Conservation (phyloP, 306 rosid genomes). For the Sicyos edulis region DNA sequence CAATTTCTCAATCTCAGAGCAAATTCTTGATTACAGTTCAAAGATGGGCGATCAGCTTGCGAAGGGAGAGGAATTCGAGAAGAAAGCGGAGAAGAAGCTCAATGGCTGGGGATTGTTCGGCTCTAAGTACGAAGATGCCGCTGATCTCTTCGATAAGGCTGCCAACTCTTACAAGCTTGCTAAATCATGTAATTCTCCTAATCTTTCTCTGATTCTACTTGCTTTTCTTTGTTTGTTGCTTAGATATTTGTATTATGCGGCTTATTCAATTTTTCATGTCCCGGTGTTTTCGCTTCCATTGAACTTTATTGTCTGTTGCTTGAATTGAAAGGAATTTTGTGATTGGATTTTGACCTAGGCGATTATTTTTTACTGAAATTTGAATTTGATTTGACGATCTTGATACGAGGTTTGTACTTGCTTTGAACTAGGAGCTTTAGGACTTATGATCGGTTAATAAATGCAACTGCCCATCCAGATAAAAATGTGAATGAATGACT, state of each 20-base stretch:
- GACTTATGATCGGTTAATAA: not conserved
- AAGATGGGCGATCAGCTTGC: slow-evolving; percentile 68
- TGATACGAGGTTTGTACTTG: not conserved
- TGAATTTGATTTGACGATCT: not conserved
- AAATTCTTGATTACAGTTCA: not conserved
- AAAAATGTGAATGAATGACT: not conserved
- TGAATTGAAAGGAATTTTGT: not conserved
- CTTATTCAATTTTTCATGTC: not conserved
- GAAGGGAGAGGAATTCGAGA: slow-evolving; percentile 65
- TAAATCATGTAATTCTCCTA: slow-evolving; percentile 52
- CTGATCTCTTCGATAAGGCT: slow-evolving; percentile 90
- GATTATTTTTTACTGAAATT: not conserved
- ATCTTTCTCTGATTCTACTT: not conserved
- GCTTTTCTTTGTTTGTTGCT: not conserved
- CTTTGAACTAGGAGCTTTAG: not conserved
- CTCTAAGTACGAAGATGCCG: slow-evolving; percentile 78
- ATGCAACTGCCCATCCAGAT: slow-evolving; percentile 6
- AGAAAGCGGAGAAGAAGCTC: slow-evolving; percentile 88
- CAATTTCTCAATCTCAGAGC: not conserved
- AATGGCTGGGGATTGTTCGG: slow-evolving; percentile 72
- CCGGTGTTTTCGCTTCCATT: not conserved
- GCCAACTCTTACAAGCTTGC: slow-evolving; percentile 89
- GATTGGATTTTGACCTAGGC: not conserved
- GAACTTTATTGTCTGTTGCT: not conserved
- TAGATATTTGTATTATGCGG: slow-evolving; percentile 3